These are phyloP conservation scores for Truncatella angustata DNA, from an alignment of 2,329 filamentous ascomycete genomes.

Conservation along the genomic window DNA sequence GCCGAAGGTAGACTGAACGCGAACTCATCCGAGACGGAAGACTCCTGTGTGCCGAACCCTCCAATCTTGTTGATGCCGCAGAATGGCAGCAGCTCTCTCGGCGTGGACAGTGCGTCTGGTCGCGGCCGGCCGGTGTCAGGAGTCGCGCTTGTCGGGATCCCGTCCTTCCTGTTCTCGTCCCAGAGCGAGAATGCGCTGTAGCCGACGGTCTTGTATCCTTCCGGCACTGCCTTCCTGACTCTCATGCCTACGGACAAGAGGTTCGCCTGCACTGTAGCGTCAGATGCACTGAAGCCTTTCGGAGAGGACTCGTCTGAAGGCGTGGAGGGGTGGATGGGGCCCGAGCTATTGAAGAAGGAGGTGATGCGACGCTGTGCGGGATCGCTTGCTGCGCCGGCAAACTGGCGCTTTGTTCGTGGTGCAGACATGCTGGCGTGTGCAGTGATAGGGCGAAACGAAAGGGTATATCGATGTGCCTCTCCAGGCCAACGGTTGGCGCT, in stretches of 20 bases:
- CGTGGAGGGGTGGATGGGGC: conserved; percentile 13
- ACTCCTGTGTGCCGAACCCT: conserved; percentile 60
- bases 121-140: conserved; percentile 19
- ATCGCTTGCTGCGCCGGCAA: conserved; percentile 58
- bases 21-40: conserved; percentile 21
- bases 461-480: neutral
- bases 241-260: conserved; percentile 94
- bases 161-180: conserved; percentile 32
- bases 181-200: conserved; percentile 53
- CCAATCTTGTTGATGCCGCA: conserved; percentile 78
- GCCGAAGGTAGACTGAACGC: conserved; percentile 12
- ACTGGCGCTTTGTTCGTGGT: conserved; percentile 59
- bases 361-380: conserved; percentile 62
- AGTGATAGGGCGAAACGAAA: neutral
- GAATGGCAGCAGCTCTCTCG: conserved; percentile 72
- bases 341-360: conserved; percentile 51
- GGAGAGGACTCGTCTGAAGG: conserved; percentile 31
- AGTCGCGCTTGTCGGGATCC: conserved; percentile 9
- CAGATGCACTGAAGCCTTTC: neutral
- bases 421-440: conserved; percentile 41
- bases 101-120: conserved; percentile 24
- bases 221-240: conserved; percentile 85
- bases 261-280: conserved; percentile 67
- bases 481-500: neutral
- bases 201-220: conserved; percentile 82